Evolutionary conservation across 2,329 filamentous ascomycete species (phyloP).

Genomic region (Fusarium irregulare): DNA sequence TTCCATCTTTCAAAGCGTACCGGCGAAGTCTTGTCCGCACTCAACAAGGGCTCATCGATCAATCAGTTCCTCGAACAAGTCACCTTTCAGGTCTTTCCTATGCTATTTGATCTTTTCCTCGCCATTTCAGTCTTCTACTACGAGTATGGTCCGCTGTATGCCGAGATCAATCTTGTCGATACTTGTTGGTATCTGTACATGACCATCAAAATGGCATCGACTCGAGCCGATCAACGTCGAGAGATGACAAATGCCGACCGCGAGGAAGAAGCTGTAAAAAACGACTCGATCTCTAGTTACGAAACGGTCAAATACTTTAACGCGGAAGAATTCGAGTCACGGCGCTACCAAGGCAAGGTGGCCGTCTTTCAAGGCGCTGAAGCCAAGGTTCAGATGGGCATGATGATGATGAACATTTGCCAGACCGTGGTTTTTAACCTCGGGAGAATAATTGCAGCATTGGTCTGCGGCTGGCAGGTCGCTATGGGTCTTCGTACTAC

Average conservation of each 20-base stretch:
- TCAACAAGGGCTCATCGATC: conserved; percentile 96
- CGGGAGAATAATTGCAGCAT: conserved; percentile 76
- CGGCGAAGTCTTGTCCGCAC: conserved; percentile 91
- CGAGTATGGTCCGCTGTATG: conserved; percentile 75
- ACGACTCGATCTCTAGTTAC: conserved; percentile 98
- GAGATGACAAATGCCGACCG: conserved; percentile 95
- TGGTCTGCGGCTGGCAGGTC: conserved; percentile 82
- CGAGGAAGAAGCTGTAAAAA: conserved; percentile 97
- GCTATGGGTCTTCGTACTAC: conserved; percentile 72
- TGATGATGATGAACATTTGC: conserved; percentile 83
- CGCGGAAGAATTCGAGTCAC: conserved; percentile 82
- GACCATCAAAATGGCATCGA: conserved; percentile 95
- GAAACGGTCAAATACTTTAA: conserved; percentile 96
- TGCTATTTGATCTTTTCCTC: conserved; percentile 89
- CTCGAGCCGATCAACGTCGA: conserved; percentile 87
- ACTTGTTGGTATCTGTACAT: conserved; percentile 97
- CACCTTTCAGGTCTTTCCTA: conserved; percentile 94
- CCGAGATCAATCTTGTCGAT: conserved; percentile 87
- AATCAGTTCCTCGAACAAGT: conserved; percentile 97
- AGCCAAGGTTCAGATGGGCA: conserved; percentile 79
- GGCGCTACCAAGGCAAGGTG: conserved; percentile 77
- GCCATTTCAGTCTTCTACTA: conserved; percentile 83
- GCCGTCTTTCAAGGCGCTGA: conserved; percentile 78
- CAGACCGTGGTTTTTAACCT: conserved; percentile 85
- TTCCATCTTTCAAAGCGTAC: conserved; percentile 98